Conservation (phyloP, 352 stramenopile genomes). For the Globisporangium emineosum region DNA sequence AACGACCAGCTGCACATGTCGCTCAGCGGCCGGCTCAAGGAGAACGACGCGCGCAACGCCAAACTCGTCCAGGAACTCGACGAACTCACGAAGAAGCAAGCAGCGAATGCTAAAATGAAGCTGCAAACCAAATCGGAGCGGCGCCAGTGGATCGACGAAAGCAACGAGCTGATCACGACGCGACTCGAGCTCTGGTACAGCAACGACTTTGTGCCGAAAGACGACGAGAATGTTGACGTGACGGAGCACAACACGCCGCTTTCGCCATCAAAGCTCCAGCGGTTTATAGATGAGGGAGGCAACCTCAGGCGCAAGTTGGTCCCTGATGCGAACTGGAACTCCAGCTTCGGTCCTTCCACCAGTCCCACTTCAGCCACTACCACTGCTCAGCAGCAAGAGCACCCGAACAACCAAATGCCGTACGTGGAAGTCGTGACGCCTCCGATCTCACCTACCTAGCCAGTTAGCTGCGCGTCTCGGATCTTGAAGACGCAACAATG, state of each 20-base stretch:
- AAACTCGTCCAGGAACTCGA: slow-evolving; percentile 4
- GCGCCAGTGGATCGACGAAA: slow-evolving; percentile 29
- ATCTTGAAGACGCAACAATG: neutral
- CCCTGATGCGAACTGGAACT: too few relatives aligned
- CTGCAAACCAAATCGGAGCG: slow-evolving; percentile 27
- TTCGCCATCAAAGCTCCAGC: slow-evolving; percentile 35
- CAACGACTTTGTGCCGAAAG: slow-evolving; percentile 19
- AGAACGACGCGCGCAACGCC: slow-evolving; percentile 7
- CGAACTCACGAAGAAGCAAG: slow-evolving; percentile 9
- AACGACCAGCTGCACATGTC: slow-evolving; percentile 32
- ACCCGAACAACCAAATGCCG: neutral
- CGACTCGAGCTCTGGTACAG: slow-evolving; percentile 33
- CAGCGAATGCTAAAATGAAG: slow-evolving; percentile 35
- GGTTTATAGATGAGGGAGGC: slow-evolving; percentile 44
- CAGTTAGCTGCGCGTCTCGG: neutral
- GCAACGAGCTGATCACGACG: slow-evolving; percentile 27
- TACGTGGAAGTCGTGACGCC: slow-evolving; percentile 15
- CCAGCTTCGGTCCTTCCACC: neutral
- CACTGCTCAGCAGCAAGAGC: neutral
- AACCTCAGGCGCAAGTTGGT: slow-evolving; percentile 38
- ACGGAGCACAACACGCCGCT: slow-evolving; percentile 33
- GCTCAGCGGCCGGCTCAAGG: slow-evolving; percentile 6
- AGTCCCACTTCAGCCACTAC: neutral
- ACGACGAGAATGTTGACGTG: slow-evolving; percentile 25
- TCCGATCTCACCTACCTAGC: slow-evolving; percentile 8